These are phyloP conservation scores for Phytophthora lateralis DNA, from an alignment of 352 stramenopile genomes.

Conservation along the genomic window DNA sequence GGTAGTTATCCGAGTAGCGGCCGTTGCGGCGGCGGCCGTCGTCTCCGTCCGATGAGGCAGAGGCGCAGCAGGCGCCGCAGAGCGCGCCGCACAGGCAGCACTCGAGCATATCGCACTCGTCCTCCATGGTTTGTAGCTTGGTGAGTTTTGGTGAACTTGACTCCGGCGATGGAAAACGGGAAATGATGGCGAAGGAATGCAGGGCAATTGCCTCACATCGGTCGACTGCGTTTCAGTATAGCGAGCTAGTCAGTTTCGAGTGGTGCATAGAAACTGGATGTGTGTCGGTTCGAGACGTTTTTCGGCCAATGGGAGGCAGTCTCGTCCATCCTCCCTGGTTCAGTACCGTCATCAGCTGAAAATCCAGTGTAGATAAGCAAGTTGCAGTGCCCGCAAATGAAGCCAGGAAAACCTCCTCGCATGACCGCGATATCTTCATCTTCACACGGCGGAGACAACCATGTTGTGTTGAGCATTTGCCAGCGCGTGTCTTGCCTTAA, in stretches of 20 bases:
- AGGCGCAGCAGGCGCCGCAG: constrained; percentile 77
- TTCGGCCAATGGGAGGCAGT: constrained; percentile 22
- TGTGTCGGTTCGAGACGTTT: constrained; percentile 8
- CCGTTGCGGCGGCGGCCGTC: constrained; percentile 43
- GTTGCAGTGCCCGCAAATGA: too few species aligned
- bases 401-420: too few species aligned
- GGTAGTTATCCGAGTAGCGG: constrained; percentile 45
- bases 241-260: constrained; percentile 25
- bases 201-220: not conserved
- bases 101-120: constrained; percentile 81
- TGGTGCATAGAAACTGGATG: constrained; percentile 7
- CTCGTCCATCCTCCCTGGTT: constrained; percentile 7
- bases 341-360: constrained; percentile 10
- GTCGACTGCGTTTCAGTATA: constrained; percentile 23
- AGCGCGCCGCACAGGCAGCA: constrained; percentile 78
- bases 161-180: not conserved
- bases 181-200: too few species aligned
- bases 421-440: too few species aligned
- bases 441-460: too few species aligned
- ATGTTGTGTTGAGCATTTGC: too few species aligned
- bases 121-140: constrained; percentile 44
- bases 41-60: constrained; percentile 33
- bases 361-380: constrained; percentile 13
- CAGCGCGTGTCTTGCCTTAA: too few species aligned
- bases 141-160: constrained; percentile 1